phyloP scores from a whole-genome alignment of 768 basidiomycete genomes.

The Crucibulum laeve region DNA sequence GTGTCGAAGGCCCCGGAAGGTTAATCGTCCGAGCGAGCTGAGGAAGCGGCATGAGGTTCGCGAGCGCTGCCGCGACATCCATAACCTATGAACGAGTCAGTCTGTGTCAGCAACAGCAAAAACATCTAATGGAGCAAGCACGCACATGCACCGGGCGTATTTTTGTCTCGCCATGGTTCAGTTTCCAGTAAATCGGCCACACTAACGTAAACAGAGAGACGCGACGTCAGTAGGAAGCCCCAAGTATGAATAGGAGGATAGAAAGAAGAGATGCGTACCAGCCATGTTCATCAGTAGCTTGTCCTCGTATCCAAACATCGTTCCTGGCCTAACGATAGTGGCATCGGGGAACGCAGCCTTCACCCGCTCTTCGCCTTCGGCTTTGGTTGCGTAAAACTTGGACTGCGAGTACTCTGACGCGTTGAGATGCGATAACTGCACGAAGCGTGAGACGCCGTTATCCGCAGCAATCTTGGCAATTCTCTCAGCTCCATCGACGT shows the following conservation, averaged over 20 bases:
- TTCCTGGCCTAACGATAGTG: conserved; percentile 81
- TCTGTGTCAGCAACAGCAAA: conserved; percentile 11
- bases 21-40: conserved; percentile 64
- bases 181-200: conserved; percentile 91
- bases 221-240: background rate
- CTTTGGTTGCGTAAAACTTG: conserved; percentile 84
- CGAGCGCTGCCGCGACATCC: conserved; percentile 90
- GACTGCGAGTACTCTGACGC: conserved; percentile 77
- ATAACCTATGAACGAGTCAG: conserved; percentile 52
- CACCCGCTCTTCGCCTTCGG: conserved; percentile 85
- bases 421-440: conserved; percentile 95
- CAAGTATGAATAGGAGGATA: background rate
- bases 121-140: conserved; percentile 13
- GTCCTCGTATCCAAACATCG: conserved; percentile 95
- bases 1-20: conserved; percentile 85
- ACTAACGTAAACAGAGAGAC: conserved; percentile 34
- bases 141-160: conserved; percentile 90
- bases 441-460: conserved; percentile 74
- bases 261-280: conserved; percentile 39
- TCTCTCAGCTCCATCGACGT: conserved; percentile 75
- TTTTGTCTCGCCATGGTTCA: conserved; percentile 84
- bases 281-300: conserved; percentile 90
- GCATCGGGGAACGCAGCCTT: conserved; percentile 78
- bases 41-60: conserved; percentile 65
- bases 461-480: conserved; percentile 83